A percentile compares a stretch with the other conserved stretches of the same genome.
Evolutionary conservation across 1,284 basidiomycete species (phyloP).

Genomic region (Stereum hirsutum): DNA sequence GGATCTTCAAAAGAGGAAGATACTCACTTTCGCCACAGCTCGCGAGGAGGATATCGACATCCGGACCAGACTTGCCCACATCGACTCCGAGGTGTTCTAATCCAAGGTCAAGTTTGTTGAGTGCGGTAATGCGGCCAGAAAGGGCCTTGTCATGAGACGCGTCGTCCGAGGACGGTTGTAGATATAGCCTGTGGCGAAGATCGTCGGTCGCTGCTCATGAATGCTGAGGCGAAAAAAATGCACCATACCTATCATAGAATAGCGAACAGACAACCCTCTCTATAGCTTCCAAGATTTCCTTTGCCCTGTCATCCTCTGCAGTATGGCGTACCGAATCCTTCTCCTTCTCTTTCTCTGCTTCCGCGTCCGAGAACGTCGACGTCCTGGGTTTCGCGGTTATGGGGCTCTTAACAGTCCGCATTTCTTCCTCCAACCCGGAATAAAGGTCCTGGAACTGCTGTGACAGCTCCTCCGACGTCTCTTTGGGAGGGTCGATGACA

Average conservation of each 20-base stretch:
- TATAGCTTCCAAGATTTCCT: constrained; percentile 58
- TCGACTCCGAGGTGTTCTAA: constrained; percentile 83
- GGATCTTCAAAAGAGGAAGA: neutral
- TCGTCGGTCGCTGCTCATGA: constrained; percentile 1
- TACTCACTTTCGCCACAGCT: constrained; percentile 70
- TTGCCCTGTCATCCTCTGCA: constrained; percentile 32
- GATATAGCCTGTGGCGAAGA: constrained; percentile 39
- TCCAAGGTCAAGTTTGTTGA: constrained; percentile 83
- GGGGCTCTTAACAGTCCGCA: constrained; percentile 23
- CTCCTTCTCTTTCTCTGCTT: constrained; percentile 17
- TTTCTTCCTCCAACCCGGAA: constrained; percentile 44
- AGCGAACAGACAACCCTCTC: constrained; percentile 62
- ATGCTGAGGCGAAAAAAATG: neutral
- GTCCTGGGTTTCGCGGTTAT: constrained; percentile 15
- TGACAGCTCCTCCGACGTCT: constrained; percentile 42
- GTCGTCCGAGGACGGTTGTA: constrained; percentile 67
- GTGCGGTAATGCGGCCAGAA: constrained; percentile 79
- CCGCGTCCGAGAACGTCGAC: constrained; percentile 16
- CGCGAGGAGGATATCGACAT: constrained; percentile 58
- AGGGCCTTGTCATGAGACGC: constrained; percentile 82
- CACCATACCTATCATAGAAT: constrained; percentile 42
- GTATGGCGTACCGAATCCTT: constrained; percentile 20
- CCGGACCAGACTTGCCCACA: constrained; percentile 40
- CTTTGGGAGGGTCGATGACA: constrained; percentile 16
- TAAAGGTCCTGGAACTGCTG: constrained; percentile 71